phyloP scores from a whole-genome alignment of 768 basidiomycete species.

The Leccinum uliginosum region DNA sequence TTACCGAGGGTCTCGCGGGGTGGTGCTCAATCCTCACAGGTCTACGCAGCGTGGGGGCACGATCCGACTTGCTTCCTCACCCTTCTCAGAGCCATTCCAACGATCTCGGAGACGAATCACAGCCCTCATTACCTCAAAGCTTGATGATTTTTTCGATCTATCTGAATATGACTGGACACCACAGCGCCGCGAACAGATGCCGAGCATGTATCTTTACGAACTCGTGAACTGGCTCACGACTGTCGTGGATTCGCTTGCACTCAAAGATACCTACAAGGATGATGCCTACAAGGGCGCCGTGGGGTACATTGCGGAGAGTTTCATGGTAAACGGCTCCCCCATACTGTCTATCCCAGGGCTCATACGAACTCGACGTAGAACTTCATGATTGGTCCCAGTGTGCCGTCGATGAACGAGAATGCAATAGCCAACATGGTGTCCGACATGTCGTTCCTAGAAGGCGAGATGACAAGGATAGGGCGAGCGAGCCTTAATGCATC shows the following conservation, averaged over 20 bases:
- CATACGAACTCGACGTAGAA: slow-evolving; percentile 41
- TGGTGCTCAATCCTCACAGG: slow-evolving; percentile 36
- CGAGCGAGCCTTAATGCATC: slow-evolving; percentile 63
- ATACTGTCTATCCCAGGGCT: neutral
- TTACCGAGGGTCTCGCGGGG: neutral
- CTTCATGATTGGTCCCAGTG: slow-evolving; percentile 72
- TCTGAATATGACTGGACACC: slow-evolving; percentile 96
- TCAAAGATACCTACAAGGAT: slow-evolving; percentile 83
- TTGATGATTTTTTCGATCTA: slow-evolving; percentile 93
- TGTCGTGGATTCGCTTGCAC: slow-evolving; percentile 83
- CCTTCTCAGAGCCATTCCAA: slow-evolving; percentile 67
- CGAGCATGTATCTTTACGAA: slow-evolving; percentile 93
- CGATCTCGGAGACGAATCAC: slow-evolving; percentile 74
- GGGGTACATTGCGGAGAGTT: slow-evolving; percentile 79
- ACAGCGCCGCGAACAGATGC: slow-evolving; percentile 59
- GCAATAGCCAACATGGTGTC: slow-evolving; percentile 81
- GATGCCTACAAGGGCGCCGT: slow-evolving; percentile 87
- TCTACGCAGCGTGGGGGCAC: slow-evolving; percentile 81
- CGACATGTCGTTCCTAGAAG: slow-evolving; percentile 85
- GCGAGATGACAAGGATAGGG: slow-evolving; percentile 75
- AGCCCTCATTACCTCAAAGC: slow-evolving; percentile 80
- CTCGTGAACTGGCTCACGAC: slow-evolving; percentile 95
- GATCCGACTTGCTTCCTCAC: slow-evolving; percentile 60
- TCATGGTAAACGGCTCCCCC: slow-evolving; percentile 62
- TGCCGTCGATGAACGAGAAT: slow-evolving; percentile 81